These are phyloP conservation scores for Blepharisma undulans DNA, from an alignment of 169 alveolate genomes.

Conservation along the genomic window DNA sequence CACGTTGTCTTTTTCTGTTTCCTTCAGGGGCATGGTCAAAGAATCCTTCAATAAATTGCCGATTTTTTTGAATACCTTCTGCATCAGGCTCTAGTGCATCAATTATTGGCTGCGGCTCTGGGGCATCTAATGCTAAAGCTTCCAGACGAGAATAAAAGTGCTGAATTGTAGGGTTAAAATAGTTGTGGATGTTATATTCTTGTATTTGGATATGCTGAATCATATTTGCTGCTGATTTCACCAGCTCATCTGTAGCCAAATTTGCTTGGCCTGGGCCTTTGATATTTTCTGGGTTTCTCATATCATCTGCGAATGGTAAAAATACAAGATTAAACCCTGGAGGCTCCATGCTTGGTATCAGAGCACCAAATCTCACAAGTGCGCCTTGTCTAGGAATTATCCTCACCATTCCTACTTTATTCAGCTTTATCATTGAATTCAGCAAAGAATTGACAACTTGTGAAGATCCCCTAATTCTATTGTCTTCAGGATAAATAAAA, in stretches of 20 bases:
- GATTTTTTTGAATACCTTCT: conserved; percentile 25
- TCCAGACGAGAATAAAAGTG: conserved; percentile 27
- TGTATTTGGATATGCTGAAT: conserved; percentile 21
- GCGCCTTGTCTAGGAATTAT: conserved; percentile 83
- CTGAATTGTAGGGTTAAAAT: conserved; percentile 29
- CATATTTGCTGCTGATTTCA: conserved; percentile 27
- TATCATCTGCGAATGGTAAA: conserved; percentile 89
- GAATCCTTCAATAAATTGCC: conserved; percentile 9
- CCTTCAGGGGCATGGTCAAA: not conserved
- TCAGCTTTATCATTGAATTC: conserved; percentile 70
- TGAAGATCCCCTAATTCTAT: conserved; percentile 77
- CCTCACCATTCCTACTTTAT: conserved; percentile 84
- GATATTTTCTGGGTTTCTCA: conserved; percentile 59
- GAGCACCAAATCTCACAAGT: conserved; percentile 80
- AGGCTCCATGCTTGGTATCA: conserved; percentile 74
- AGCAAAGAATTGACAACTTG: conserved; percentile 81
- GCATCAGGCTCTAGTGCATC: conserved; percentile 38
- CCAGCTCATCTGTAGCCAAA: conserved; percentile 21
- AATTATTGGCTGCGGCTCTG: not conserved
- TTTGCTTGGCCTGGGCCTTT: conserved; percentile 45
- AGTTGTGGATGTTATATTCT: conserved; percentile 21
- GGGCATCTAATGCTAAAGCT: conserved; percentile 38
- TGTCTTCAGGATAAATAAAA: conserved; percentile 87
- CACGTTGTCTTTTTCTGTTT: conserved; percentile 10
- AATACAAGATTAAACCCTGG: conserved; percentile 68